phyloP scores from a whole-genome alignment of 192 early-diverging fungal species.

The Backusella circina region DNA sequence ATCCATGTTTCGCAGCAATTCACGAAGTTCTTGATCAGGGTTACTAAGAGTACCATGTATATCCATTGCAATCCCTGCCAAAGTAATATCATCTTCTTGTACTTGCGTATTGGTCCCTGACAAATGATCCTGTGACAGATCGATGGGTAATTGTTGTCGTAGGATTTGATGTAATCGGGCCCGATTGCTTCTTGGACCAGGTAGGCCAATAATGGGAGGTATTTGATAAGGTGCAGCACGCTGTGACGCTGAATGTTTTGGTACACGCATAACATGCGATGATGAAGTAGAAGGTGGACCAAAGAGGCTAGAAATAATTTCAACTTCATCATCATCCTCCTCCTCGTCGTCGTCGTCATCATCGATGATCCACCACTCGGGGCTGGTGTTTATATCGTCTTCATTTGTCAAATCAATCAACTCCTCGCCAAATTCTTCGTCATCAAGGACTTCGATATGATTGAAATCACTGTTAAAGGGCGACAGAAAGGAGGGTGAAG shows the following conservation, averaged over 20 bases:
- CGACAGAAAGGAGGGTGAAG: neutral
- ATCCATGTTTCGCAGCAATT: constrained; percentile 29
- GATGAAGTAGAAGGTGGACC: neutral
- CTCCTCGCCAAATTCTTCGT: neutral
- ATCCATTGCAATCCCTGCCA: neutral
- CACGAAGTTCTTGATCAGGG: constrained; percentile 26
- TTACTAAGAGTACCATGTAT: neutral
- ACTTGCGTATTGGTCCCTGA: neutral
- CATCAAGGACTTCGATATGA: neutral
- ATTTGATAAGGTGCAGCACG: neutral
- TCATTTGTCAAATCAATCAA: neutral
- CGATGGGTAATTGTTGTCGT: neutral
- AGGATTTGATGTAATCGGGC: neutral
- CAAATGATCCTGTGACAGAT: neutral
- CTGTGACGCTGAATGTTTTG: neutral
- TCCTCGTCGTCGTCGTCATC: neutral
- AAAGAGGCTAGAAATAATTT: no score
- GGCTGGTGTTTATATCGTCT: neutral
- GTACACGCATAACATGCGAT: neutral
- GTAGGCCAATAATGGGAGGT: neutral
- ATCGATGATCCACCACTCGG: neutral
- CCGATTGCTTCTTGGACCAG: neutral
- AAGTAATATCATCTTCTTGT: neutral
- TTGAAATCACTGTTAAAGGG: neutral
- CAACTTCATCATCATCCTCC: neutral